Evolutionary conservation across 139 green algal species (phyloP).

Genomic region (Zygnema cylindricum): DNA sequence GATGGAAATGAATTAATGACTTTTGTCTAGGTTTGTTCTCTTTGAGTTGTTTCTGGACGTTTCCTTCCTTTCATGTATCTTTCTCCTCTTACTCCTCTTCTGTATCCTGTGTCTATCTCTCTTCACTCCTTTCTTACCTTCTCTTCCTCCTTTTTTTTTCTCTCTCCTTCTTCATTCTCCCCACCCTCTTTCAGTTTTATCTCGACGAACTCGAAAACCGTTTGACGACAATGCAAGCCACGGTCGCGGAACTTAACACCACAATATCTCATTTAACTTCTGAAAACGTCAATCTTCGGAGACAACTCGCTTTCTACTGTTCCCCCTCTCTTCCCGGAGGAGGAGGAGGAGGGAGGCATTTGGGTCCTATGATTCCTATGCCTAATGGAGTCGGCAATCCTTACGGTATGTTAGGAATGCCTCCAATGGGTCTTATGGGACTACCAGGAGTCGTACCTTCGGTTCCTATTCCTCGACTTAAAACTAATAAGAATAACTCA

Average conservation of each 20-base stretch:
- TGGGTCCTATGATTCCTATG: constrained; percentile 8
- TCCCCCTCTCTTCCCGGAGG: constrained; percentile 6
- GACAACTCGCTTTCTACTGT: constrained; percentile 65
- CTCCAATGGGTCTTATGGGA: not conserved
- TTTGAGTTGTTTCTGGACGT: too few species aligned
- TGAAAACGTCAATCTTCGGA: constrained; percentile 72
- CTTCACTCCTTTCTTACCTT: too few species aligned
- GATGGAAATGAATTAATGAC: too few species aligned
- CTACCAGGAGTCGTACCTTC: constrained; percentile 7
- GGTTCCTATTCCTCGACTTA: constrained; percentile 42
- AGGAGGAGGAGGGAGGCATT: not conserved
- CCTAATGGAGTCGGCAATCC: not conserved
- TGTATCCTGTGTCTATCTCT: too few species aligned
- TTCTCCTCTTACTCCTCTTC: too few species aligned
- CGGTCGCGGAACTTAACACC: constrained; percentile 64
- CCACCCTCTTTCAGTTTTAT: constrained; percentile 62
- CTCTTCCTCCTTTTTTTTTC: too few species aligned
- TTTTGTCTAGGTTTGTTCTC: too few species aligned
- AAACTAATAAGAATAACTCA: not conserved
- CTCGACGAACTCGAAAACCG: constrained; percentile 69
- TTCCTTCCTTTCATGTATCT: too few species aligned
- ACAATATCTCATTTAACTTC: constrained; percentile 68
- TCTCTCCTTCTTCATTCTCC: too few species aligned
- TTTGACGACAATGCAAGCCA: constrained; percentile 59
- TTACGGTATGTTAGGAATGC: not conserved